Percentiles rank a stretch among this genome's conserved stretches.
Conservation (phyloP, 768 basidiomycete species). For the Mycena chlorophos region DNA sequence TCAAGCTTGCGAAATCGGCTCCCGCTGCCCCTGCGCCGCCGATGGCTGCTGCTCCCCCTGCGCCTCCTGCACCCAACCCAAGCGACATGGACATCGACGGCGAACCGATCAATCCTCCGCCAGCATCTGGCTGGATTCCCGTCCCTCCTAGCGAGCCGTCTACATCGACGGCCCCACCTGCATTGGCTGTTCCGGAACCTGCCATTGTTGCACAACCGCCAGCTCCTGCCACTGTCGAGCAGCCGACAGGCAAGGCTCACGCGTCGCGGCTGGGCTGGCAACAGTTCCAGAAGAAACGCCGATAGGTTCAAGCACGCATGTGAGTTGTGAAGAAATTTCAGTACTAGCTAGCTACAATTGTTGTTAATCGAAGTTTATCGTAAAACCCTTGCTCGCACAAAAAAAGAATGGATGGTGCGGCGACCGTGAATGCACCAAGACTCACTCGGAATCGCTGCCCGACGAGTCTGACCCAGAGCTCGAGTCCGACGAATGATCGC, state of each 20-base stretch:
- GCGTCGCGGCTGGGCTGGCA: constrained; percentile 55
- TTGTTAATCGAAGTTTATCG: constrained; percentile 42
- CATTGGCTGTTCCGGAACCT: neutral
- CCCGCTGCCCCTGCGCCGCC: constrained; percentile 26
- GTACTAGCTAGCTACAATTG: constrained; percentile 57
- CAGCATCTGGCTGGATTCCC: constrained; percentile 30
- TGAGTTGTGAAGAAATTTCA: constrained; percentile 34
- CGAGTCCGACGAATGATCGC: constrained; percentile 78
- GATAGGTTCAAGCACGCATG: constrained; percentile 20
- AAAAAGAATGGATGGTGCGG: constrained; percentile 28
- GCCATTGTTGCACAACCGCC: constrained; percentile 17
- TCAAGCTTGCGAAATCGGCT: constrained; percentile 59
- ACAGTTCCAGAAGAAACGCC: constrained; percentile 49
- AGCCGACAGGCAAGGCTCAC: constrained; percentile 27
- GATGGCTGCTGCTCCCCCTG: constrained; percentile 20
- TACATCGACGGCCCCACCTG: constrained; percentile 3
- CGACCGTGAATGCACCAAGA: constrained; percentile 23
- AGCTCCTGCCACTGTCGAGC: constrained; percentile 17
- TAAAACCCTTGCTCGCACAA: constrained; percentile 28
- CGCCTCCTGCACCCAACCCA: constrained; percentile 22
- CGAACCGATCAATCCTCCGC: constrained; percentile 40
- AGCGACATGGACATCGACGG: constrained; percentile 30
- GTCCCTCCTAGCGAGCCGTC: constrained; percentile 6
- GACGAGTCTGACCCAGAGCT: constrained; percentile 79
- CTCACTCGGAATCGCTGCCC: constrained; percentile 80